Base-by-base conservation (phyloP, 345 rosid species). In the Clarkia xantiana region DNA sequence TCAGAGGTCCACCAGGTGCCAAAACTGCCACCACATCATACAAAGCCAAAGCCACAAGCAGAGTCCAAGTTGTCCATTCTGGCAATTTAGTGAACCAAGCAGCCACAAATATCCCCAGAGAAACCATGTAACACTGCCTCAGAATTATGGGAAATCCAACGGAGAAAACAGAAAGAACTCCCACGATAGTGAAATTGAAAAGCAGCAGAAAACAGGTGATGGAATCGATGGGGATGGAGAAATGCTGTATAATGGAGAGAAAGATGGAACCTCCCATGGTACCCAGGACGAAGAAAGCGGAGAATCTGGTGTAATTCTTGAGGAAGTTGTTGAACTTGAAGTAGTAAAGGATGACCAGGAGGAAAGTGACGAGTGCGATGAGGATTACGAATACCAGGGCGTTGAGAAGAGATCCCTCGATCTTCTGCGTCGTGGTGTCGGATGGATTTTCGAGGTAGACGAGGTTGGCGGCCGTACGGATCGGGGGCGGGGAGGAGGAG, bases 1-100 rank as follows among this genome's bases (percentile, higher is more conserved):
- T 91, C 50, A 86, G 97, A 3, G 97, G 97, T 1, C 97, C 97
- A 40, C 97, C 94, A 43, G 97, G 98, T 3, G 85, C 94, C 66
- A 90, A 71, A 64, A 90, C 98, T 16, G 96, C 98, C 18, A 73
- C 84, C 72, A 90, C 55, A 68, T 90, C 98, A 67, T 90, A 90
- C 34, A 81, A 23, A 57, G 96, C 98, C 63, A 90, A 45, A n/a
- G 96, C 96, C 52, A 86, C 83, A 44, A 90, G 65, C 64, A 84
- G 64, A 59, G 58, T 67, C 98, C 98, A 90, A 0, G 98, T 90
- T 61, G 96, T 86, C 98, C 96, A 91, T 45, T 91, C 96, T 0
- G 96, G 98, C 55, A 91, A 56, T 61, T 81, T 91, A 1, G 98
- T 81, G 62, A 90, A 83, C 98, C 94, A 90, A 57, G 86, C 79